Evolutionary conservation across 495 filamentous ascomycete genomes (phyloP).

Genomic region (Chlorociboria aeruginascens): DNA sequence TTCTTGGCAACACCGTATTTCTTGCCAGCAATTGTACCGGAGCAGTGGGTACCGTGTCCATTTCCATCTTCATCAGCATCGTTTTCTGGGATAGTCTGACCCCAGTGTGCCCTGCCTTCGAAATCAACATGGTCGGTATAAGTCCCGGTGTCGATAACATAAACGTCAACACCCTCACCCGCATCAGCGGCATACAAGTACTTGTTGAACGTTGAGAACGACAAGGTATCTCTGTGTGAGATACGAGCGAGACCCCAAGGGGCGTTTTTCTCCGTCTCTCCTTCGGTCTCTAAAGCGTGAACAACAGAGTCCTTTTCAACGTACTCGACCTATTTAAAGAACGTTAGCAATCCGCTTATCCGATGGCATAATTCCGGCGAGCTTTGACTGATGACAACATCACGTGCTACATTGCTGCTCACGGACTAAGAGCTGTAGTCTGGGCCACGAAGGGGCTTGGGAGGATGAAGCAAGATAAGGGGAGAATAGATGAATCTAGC

Average conservation of each 20-base stretch:
- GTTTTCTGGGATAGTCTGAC: constrained; percentile 79
- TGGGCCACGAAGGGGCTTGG: neutral
- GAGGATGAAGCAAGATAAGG: neutral
- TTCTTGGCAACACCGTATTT: constrained; percentile 99
- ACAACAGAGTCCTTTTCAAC: constrained; percentile 92
- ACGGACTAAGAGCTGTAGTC: neutral
- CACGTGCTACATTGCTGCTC: constrained; percentile 6
- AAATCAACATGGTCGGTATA: constrained; percentile 93
- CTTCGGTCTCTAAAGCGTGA: constrained; percentile 49
- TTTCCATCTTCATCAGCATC: constrained; percentile 93
- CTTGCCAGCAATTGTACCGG: constrained; percentile 92
- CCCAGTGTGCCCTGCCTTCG: constrained; percentile 89
- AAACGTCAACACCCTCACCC: constrained; percentile 97
- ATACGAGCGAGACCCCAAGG: constrained; percentile 98
- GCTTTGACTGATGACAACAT: neutral
- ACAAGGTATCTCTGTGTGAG: constrained; percentile 79
- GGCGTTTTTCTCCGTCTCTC: constrained; percentile 70
- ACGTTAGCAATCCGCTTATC: constrained; percentile 7
- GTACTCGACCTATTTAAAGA: constrained; percentile 66
- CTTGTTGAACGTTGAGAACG: constrained; percentile 93
- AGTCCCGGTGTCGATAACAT: constrained; percentile 97
- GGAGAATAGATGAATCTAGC: neutral
- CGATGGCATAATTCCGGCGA: neutral
- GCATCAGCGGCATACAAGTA: constrained; percentile 85
- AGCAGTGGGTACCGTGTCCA: constrained; percentile 98